Percentiles rank a stretch among this genome's conserved stretches.
Conservation (phyloP, 495 filamentous ascomycete genomes). For the Podospora fimiseda region DNA sequence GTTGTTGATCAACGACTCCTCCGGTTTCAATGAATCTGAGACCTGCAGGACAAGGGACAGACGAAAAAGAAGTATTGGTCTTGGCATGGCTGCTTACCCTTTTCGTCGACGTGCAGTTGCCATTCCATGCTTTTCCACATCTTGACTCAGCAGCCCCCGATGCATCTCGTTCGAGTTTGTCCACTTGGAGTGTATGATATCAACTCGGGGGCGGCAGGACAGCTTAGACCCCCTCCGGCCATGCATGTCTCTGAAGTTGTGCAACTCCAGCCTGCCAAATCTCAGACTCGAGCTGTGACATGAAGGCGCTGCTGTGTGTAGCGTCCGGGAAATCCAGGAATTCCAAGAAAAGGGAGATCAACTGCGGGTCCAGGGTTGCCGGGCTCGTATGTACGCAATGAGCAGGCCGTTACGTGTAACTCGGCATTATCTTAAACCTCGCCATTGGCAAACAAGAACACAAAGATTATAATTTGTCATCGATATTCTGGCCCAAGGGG, state of each 20-base stretch:
- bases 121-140: neutral
- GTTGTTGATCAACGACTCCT: too few species aligned
- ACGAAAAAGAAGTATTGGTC: too few species aligned
- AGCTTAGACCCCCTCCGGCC: neutral
- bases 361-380: neutral
- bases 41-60: too few species aligned
- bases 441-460: too few species aligned
- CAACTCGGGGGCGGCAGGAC: neutral
- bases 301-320: conserved; percentile 4
- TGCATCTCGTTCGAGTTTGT: too few species aligned
- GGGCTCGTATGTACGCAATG: neutral
- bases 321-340: neutral
- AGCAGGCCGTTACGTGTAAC: too few species aligned
- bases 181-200: too few species aligned
- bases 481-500: too few species aligned
- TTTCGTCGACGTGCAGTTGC: neutral
- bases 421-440: too few species aligned
- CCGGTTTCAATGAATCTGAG: too few species aligned
- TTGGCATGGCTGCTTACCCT: neutral
- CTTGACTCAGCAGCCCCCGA: conserved; percentile 1
- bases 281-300: neutral
- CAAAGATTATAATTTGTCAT: too few species aligned
- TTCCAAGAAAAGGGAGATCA: neutral
- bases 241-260: neutral
- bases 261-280: neutral